phyloP scores from a whole-genome alignment of 2,329 filamentous ascomycete genomes.

The Helotiales sp. region DNA sequence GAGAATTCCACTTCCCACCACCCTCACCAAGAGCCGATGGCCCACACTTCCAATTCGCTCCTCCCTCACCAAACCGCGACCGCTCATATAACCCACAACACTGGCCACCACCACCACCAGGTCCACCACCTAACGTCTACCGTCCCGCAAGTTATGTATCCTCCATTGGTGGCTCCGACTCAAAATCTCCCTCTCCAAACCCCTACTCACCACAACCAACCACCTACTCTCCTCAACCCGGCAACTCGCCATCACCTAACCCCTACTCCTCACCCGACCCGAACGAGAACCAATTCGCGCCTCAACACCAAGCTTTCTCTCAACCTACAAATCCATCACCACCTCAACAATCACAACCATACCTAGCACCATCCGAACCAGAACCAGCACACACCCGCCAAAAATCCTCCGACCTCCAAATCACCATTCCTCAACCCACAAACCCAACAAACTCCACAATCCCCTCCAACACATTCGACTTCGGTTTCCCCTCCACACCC shows the following conservation, averaged over 20 bases:
- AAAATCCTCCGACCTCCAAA: constrained; percentile 27
- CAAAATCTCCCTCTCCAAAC: constrained; percentile 15
- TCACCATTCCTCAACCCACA: constrained; percentile 23
- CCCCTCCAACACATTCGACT: constrained; percentile 58
- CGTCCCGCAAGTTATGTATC: constrained; percentile 25
- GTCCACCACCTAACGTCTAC: constrained; percentile 24
- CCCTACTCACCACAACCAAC: constrained; percentile 18
- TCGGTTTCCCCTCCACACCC: constrained; percentile 80
- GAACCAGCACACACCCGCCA: constrained; percentile 26
- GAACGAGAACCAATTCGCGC: not conserved
- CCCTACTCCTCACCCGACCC: not conserved
- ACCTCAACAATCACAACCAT: constrained; percentile 2
- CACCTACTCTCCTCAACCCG: not conserved
- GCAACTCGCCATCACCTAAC: not conserved
- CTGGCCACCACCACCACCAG: constrained; percentile 29
- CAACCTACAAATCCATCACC: constrained; percentile 4
- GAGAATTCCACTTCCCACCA: constrained; percentile 59
- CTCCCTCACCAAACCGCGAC: constrained; percentile 44
- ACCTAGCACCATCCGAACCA: constrained; percentile 16
- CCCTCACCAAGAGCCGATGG: constrained; percentile 45
- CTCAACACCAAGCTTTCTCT: constrained; percentile 6
- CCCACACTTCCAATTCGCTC: constrained; percentile 61
- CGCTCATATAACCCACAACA: constrained; percentile 31
- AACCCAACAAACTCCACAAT: not conserved
- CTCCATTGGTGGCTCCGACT: constrained; percentile 5